Evolutionary conservation across 345 rosid species (phyloP), one percentile per base, ranked within the genome.

Genomic region (Eucalyptus microcorys): DNA sequence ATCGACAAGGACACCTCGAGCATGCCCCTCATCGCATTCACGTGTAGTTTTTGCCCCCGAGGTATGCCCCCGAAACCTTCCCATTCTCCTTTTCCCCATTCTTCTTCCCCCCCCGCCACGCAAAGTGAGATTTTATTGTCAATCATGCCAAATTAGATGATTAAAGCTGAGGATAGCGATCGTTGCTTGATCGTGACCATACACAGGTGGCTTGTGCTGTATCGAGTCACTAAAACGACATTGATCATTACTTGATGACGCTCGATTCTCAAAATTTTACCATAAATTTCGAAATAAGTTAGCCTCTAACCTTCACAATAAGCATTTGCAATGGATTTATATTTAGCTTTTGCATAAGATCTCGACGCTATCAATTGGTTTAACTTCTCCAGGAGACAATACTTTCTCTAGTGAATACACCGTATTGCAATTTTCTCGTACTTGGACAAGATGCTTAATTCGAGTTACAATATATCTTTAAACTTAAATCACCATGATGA

Each of bases 181-280:
- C 45, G 26, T 37, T 37, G 26, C 83, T 10, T 5, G 45, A 71
- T 68, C 22, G 22, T 19, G 42, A 68, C 80, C 24, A 8, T 34
- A 32, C 43, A 6, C 12, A 22, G 0, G 24, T 22, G 1, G 42
- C 80, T 19, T 17, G 80, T 68, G 80, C 16, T 16, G 80, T 5
- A 3, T 34, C 7, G 2, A 9, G 43, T 34, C 37, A 8, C 83
- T 40, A 19, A 10, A 37, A 37, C 6, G 45, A 11, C 2, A 21
- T 11, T 1, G 14, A 37, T 71, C 14, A 11, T 37, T 71, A 37
- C 45, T 68, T 1, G 37, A 64, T n/a, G 2, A 2, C n/a, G 9
- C 10, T 64, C 2, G 1, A 8, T 10, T 15, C 42, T 68, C 22
- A 0, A 0, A 32, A 0, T 16, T 17, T 14, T 16, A 34, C 1